These are phyloP conservation scores for Blumeria hordei DNA, from an alignment of 2,329 filamentous ascomycete genomes.

Conservation along the genomic window DNA sequence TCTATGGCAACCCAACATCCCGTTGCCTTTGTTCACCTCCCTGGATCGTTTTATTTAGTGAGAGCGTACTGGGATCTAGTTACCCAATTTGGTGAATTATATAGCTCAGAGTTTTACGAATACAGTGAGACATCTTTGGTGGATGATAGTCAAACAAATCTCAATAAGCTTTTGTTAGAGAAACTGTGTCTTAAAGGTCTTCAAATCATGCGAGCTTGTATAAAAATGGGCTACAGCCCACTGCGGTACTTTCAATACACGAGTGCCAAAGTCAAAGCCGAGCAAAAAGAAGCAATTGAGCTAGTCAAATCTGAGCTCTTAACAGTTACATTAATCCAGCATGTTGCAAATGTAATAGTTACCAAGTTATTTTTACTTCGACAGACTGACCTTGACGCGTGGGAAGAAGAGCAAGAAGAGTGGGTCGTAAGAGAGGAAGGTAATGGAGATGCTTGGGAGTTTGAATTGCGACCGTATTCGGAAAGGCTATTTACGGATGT, in stretches of 20 bases:
- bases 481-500: slow-evolving; percentile 88
- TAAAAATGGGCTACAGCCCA: slow-evolving; percentile 66
- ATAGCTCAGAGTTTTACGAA: slow-evolving; percentile 23
- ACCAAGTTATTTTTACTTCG: slow-evolving; percentile 76
- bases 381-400: slow-evolving; percentile 62
- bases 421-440: slow-evolving; percentile 85
- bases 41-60: slow-evolving; percentile 53
- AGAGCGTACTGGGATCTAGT: slow-evolving; percentile 71
- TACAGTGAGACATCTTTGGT: slow-evolving; percentile 20
- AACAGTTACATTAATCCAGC: slow-evolving; percentile 48
- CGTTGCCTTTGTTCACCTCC: slow-evolving; percentile 60
- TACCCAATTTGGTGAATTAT: slow-evolving; percentile 50
- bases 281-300: slow-evolving; percentile 45
- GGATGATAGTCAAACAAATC: slow-evolving; percentile 22
- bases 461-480: slow-evolving; percentile 72
- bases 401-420: slow-evolving; percentile 85
- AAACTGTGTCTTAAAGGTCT: slow-evolving; percentile 65
- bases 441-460: slow-evolving; percentile 69
- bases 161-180: slow-evolving; percentile 43
- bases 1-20: slow-evolving; percentile 63
- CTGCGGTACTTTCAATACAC: slow-evolving; percentile 66
- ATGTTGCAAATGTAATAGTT: slow-evolving; percentile 66
- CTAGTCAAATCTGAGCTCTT: slow-evolving; percentile 52
- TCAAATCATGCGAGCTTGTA: slow-evolving; percentile 55
- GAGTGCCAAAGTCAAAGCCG: slow-evolving; percentile 46